phyloP scores from a whole-genome alignment of 257 asterid genomes.

The Primulina eburnea region DNA sequence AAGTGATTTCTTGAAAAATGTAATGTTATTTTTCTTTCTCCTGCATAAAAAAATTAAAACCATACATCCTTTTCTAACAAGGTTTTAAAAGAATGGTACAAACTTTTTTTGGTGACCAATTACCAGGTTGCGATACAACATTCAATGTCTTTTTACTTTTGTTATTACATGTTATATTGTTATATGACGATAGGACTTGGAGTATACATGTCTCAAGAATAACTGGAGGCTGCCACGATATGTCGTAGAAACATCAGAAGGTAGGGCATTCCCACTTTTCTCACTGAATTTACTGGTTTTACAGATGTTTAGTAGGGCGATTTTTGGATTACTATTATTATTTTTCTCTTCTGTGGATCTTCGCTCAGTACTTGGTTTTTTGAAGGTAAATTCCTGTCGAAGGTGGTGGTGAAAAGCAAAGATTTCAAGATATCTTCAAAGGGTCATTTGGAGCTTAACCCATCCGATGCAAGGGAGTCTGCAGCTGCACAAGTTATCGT shows the following conservation, averaged over 20 bases:
- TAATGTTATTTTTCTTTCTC: background rate
- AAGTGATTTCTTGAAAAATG: too few relatives aligned
- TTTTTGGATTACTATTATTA: background rate
- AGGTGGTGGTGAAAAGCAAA: background rate
- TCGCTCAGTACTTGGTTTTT: background rate
- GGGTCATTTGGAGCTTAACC: background rate
- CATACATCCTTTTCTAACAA: background rate
- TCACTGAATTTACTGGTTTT: background rate
- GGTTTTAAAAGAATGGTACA: background rate
- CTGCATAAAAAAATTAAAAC: background rate
- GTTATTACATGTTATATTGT: background rate
- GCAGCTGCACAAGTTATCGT: background rate
- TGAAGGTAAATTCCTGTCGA: background rate
- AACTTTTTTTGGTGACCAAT: too few relatives aligned
- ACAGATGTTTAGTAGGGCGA: background rate
- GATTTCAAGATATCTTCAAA: background rate
- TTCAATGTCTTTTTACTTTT: background rate
- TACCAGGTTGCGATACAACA: background rate
- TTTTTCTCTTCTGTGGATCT: background rate
- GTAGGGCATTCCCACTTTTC: slow-evolving; percentile 21
- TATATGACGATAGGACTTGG: slow-evolving; percentile 35
- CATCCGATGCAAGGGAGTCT: background rate
- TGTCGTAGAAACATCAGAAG: slow-evolving; percentile 28
- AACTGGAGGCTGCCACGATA: slow-evolving; percentile 43
- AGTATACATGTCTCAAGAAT: slow-evolving; percentile 34